phyloP scores from a whole-genome alignment of 2,329 filamentous ascomycete species.

The Laburnicola sp. region DNA sequence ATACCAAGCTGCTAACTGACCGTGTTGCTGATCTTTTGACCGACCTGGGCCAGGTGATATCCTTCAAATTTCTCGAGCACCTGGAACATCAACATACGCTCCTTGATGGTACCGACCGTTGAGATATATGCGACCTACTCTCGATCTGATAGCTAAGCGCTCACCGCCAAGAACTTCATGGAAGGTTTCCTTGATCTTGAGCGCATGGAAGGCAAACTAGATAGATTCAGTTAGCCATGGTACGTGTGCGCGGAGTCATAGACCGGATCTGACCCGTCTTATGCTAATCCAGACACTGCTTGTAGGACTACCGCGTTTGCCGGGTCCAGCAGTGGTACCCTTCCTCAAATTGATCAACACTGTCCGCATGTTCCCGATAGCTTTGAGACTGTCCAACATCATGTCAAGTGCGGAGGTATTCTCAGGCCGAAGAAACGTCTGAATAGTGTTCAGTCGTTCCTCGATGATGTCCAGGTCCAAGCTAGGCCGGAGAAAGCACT shows the following conservation, averaged over 20 bases:
- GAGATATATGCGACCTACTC: conserved; percentile 46
- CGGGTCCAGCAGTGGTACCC: conserved; percentile 64
- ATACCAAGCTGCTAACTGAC: conserved; percentile 39
- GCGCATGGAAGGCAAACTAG: conserved; percentile 69
- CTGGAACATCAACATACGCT: conserved; percentile 39
- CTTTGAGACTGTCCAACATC: conserved; percentile 65
- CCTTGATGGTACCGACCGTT: neutral
- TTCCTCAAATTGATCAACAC: conserved; percentile 72
- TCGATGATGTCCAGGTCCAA: conserved; percentile 68
- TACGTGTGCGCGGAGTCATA: neutral
- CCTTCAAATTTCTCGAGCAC: conserved; percentile 64
- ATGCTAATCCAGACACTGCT: conserved; percentile 75
- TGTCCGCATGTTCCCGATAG: conserved; percentile 74
- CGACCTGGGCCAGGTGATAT: conserved; percentile 64
- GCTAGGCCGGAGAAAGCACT: conserved; percentile 79
- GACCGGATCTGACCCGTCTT: conserved; percentile 49
- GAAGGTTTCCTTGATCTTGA: conserved; percentile 70
- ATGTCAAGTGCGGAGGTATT: conserved; percentile 62
- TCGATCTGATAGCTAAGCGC: conserved; percentile 56
- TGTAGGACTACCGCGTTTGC: conserved; percentile 60
- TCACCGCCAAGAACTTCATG: conserved; percentile 60
- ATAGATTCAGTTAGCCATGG: conserved; percentile 13
- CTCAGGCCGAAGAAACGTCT: conserved; percentile 66
- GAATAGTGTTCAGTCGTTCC: conserved; percentile 71
- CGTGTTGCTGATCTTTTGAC: conserved; percentile 70